phyloP scores from a whole-genome alignment of 2,329 filamentous ascomycete species.

The Tolypocladium ophioglossoides region DNA sequence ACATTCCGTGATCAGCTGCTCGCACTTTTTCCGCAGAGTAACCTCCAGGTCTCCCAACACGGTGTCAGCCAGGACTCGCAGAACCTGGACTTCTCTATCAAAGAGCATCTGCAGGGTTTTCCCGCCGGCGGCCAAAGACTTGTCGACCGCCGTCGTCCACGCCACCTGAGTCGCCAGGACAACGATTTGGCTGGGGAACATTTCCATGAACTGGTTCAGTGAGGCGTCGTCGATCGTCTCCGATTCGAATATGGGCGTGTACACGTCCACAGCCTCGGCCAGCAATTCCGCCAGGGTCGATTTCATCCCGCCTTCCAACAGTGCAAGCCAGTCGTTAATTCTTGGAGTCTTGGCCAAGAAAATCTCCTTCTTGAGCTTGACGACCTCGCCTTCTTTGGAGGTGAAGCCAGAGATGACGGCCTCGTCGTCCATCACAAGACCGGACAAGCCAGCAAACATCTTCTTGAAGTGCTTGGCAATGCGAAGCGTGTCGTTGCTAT shows the following conservation, averaged over 20 bases:
- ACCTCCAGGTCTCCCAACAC: conserved; percentile 83
- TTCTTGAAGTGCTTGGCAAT: conserved; percentile 99
- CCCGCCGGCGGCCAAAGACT: conserved; percentile 62
- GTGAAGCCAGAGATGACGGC: conserved; percentile 83
- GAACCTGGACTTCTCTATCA: conserved; percentile 72
- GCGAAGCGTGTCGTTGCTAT: conserved; percentile 92
- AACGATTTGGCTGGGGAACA: conserved; percentile 88
- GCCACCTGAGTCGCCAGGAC: conserved; percentile 88
- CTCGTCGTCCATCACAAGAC: conserved; percentile 84
- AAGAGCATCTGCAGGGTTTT: conserved; percentile 59
- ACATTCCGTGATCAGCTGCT: conserved; percentile 97
- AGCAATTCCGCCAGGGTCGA: conserved; percentile 83
- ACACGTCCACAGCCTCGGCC: conserved; percentile 74
- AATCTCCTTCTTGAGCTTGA: conserved; percentile 81
- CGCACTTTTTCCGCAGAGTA: conserved; percentile 89
- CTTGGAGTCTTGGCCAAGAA: conserved; percentile 87
- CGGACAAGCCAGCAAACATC: conserved; percentile 97
- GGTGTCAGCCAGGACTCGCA: conserved; percentile 76
- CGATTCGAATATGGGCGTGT: conserved; percentile 65
- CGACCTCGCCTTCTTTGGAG: conserved; percentile 88
- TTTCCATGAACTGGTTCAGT: conserved; percentile 70
- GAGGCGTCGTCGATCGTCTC: conserved; percentile 57
- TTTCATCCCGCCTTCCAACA: conserved; percentile 90
- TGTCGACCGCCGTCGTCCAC: conserved; percentile 84
- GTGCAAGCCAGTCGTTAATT: conserved; percentile 98